A percentile compares a stretch with the other conserved stretches of the same genome.
These are phyloP conservation scores for Oxyria digyna DNA, from an alignment of 148 eudicot genomes.

Conservation along the genomic window DNA sequence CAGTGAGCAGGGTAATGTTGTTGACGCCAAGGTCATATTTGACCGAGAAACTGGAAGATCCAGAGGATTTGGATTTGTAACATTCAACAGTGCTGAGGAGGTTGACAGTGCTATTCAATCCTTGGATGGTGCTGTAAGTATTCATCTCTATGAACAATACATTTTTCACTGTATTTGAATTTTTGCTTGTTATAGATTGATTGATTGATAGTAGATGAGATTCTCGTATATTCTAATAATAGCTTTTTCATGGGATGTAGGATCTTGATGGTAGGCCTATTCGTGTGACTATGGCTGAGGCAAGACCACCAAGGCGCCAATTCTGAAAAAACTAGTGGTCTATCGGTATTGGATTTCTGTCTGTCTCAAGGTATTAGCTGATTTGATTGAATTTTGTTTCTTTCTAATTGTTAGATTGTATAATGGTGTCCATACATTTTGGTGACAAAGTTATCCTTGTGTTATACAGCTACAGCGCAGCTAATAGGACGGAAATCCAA, in stretches of 20 bases:
- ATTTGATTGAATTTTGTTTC: background rate
- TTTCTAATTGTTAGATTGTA: background rate
- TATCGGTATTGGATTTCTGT: background rate
- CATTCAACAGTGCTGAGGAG: conserved; percentile 59
- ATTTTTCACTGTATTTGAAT: background rate
- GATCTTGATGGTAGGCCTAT: conserved; percentile 74
- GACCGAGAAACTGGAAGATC: conserved; percentile 94
- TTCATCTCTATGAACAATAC: background rate
- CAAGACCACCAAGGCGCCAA: conserved; percentile 52
- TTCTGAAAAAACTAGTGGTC: conserved; percentile 18
- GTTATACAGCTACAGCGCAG: background rate
- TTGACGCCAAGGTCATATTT: conserved; percentile 81
- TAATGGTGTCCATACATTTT: background rate
- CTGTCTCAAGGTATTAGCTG: background rate
- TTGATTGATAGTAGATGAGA: background rate
- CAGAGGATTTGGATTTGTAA: conserved; percentile 93
- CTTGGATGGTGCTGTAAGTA: conserved; percentile 73
- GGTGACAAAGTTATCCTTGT: background rate
- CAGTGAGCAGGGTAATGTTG: conserved; percentile 66
- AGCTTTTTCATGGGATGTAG: conserved; percentile 23
- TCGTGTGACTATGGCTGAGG: conserved; percentile 73
- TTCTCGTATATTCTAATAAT: background rate
- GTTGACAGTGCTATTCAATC: conserved; percentile 70
- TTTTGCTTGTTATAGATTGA: too few relatives aligned
- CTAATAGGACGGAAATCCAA: background rate